Evolutionary conservation across 495 filamentous ascomycete species (phyloP), one percentile per base, ranked within the genome.

Genomic region (Corynascus novoguineensis): DNA sequence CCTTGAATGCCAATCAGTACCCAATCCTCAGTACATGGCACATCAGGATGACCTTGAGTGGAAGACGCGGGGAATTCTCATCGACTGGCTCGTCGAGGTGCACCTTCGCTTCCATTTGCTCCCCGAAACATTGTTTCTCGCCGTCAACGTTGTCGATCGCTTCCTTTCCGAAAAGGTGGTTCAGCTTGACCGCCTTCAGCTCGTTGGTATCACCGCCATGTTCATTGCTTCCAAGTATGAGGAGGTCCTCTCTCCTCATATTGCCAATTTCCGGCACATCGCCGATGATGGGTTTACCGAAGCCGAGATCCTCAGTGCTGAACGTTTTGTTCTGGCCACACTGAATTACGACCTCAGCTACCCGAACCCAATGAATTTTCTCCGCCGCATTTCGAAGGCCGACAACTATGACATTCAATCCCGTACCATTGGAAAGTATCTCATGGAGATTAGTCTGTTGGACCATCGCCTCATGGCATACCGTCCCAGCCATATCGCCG

Each of bases 141-240:
- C 91, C 35, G 88, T 96, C 80, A 98, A 97, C 79, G 90, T 97
- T 69, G 93, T 98, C 67, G 93, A 98, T 64, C 91, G 93, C 35
- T 98, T 98, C 77, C 81, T 98, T 48, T 96, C 91, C 4, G 82
- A 81, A 56, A 95, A 96, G 75, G 84, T 95, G 37, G 95, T 98
- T 32, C 88, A 92, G 70, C 80, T 98, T 48, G 93, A 97, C 64
- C 90, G 90, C 55, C 83, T 98, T 8, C 93, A 98, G 72, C 80
- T 98, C 12, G 93, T 98, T 58, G 93, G 93, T 67, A 89, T 97
- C 59, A 95, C 93, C 46, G 93, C 93, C 68, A 97, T 98, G 93
- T 91, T 97, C 78, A 95, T 98, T 68, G 93, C 95, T 21, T 92
- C 92, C 62, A 98, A 98, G 76, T 98, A 97, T 64, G 93, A 98